Evolutionary conservation across 768 basidiomycete genomes (phyloP).

Genomic region (Symmetrospora coprosmae): DNA sequence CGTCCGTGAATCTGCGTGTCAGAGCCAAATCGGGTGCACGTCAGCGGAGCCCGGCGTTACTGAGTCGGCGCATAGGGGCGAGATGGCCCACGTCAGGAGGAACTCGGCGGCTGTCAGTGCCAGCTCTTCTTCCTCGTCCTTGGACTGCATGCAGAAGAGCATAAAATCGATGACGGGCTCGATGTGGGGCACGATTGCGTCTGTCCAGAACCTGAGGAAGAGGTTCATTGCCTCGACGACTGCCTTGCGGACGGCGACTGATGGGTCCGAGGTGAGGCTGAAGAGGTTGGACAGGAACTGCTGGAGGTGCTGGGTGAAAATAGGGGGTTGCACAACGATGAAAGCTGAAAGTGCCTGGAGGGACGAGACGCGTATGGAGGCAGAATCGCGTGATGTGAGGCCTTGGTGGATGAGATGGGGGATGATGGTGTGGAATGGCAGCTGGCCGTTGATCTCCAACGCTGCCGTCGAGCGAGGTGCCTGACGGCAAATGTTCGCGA

Average conservation of each 20-base stretch:
- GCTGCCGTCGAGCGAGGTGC: conserved; percentile 80
- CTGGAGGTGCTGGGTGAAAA: conserved; percentile 86
- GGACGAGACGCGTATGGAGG: conserved; percentile 76
- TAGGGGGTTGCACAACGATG: conserved; percentile 53
- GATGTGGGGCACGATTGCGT: conserved; percentile 94
- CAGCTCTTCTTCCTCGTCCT: conserved; percentile 6
- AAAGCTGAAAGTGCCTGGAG: conserved; percentile 66
- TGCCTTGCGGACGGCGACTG: conserved; percentile 74
- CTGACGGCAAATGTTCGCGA: conserved; percentile 93
- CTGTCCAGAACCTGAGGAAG: conserved; percentile 82
- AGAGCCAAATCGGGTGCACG: too few relatives aligned
- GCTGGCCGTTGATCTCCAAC: conserved; percentile 74
- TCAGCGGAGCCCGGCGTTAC: neutral
- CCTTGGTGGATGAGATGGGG: conserved; percentile 81
- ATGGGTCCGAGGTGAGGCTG: conserved; percentile 83
- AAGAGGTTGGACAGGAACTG: conserved; percentile 82
- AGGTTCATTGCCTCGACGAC: conserved; percentile 91
- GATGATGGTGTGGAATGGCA: conserved; percentile 89
- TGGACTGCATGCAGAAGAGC: conserved; percentile 75
- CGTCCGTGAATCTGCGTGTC: conserved; percentile 95
- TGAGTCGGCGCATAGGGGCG: neutral
- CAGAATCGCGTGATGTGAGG: conserved; percentile 75
- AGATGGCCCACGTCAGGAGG: neutral
- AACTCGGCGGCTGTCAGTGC: conserved; percentile 10
- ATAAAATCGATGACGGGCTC: conserved; percentile 91